These are phyloP conservation scores for Sporothrix euskadiensis DNA, from an alignment of 2,329 filamentous ascomycete genomes.

Conservation along the genomic window DNA sequence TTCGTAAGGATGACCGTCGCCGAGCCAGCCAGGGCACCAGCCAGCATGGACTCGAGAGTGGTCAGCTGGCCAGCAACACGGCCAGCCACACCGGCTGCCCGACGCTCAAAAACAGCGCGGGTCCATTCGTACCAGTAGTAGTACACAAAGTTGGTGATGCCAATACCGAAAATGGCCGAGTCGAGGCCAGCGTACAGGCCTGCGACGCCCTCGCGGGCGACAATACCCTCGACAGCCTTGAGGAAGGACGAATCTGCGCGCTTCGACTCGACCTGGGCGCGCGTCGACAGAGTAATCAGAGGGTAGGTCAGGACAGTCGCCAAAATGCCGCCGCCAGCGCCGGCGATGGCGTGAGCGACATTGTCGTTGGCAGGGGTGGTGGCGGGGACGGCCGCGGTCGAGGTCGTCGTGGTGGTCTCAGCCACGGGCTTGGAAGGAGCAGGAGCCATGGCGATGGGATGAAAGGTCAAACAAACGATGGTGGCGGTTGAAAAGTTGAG, in stretches of 20 bases:
- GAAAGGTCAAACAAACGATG: neutral
- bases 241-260: slow-evolving; percentile 83
- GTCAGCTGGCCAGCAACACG: slow-evolving; percentile 79
- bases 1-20: slow-evolving; percentile 96
- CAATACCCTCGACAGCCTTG: slow-evolving; percentile 79
- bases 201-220: slow-evolving; percentile 84
- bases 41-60: slow-evolving; percentile 90
- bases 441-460: slow-evolving; percentile 28
- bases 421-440: slow-evolving; percentile 30
- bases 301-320: slow-evolving; percentile 98
- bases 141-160: slow-evolving; percentile 98
- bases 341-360: slow-evolving; percentile 90
- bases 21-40: slow-evolving; percentile 87
- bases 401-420: slow-evolving; percentile 18
- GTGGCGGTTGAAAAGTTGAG: neutral
- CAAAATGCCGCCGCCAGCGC: slow-evolving; percentile 87
- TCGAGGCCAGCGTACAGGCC: slow-evolving; percentile 93
- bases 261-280: slow-evolving; percentile 96
- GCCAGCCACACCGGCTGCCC: slow-evolving; percentile 58
- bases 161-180: slow-evolving; percentile 94
- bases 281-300: slow-evolving; percentile 93
- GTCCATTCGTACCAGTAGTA: slow-evolving; percentile 99
- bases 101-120: slow-evolving; percentile 78
- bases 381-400: slow-evolving; percentile 56
- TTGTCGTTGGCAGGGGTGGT: slow-evolving; percentile 91